A percentile compares a stretch with the other conserved stretches of the same genome.
These are phyloP conservation scores for Orychophragmus violaceus DNA, from an alignment of 345 rosid species.

Conservation along the genomic window DNA sequence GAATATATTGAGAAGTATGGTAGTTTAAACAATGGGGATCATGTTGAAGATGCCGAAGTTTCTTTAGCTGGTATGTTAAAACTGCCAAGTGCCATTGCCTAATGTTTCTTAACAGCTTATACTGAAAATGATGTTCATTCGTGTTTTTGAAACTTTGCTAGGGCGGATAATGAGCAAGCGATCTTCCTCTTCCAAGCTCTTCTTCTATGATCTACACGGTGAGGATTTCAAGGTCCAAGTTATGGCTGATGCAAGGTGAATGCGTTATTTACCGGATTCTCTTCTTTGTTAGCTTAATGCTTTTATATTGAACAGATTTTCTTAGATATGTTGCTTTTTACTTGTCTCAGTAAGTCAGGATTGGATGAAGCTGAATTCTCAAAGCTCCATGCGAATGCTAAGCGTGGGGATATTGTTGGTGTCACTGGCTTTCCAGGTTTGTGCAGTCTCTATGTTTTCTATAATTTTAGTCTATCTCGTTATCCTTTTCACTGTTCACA, in stretches of 20 bases:
- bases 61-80: conserved; percentile 33
- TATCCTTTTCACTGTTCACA: not conserved
- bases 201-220: conserved; percentile 81
- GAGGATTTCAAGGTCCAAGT: conserved; percentile 79
- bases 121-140: not conserved
- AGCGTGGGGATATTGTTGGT: conserved; percentile 97
- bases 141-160: conserved; percentile 10
- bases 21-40: conserved; percentile 59
- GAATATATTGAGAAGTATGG: conserved; percentile 61
- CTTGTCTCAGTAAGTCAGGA: conserved; percentile 61
- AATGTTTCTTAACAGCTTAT: too few species aligned
- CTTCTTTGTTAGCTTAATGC: not conserved
- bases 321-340: not conserved
- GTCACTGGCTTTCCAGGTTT: conserved; percentile 93
- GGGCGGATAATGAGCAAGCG: conserved; percentile 93
- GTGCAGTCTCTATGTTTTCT: not conserved
- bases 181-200: conserved; percentile 79
- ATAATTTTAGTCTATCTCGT: not conserved
- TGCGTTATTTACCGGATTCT: not conserved
- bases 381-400: conserved; percentile 56
- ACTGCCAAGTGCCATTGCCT: not conserved
- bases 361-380: conserved; percentile 67
- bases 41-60: conserved; percentile 47
- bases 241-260: conserved; percentile 89
- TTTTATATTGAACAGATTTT: not conserved